Percentiles rank a stretch among this genome's conserved stretches.
These are phyloP conservation scores for Psilocybe tampanensis DNA, from an alignment of 768 basidiomycete species.

Conservation along the genomic window DNA sequence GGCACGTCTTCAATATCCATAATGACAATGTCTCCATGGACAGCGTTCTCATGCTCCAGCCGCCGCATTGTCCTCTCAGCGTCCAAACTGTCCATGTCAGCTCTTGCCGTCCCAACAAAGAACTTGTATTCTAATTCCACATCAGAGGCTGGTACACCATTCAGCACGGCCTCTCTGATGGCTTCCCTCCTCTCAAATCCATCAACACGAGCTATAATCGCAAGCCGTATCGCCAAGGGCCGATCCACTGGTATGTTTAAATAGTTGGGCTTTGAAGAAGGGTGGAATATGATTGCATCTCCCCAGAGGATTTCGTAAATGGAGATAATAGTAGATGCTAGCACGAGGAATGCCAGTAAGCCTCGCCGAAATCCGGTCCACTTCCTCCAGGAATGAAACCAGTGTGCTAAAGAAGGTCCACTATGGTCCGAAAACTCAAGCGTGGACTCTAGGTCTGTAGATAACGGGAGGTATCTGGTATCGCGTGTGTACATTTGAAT, in stretches of 20 bases:
- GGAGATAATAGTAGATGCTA: no score
- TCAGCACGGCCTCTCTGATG: neutral
- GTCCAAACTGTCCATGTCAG: neutral
- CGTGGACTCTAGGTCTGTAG: no score
- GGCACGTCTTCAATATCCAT: neutral
- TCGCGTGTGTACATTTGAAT: no score
- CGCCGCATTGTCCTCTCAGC: neutral
- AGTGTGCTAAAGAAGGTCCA: no score
- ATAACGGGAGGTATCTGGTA: no score
- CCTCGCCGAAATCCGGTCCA: no score
- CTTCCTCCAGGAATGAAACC: no score
- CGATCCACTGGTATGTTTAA: neutral
- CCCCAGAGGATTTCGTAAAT: neutral
- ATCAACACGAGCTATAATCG: slow-evolving; percentile 1
- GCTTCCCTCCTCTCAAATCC: neutral
- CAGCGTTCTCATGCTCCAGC: neutral
- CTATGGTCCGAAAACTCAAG: no score
- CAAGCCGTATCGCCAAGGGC: slow-evolving; percentile 2
- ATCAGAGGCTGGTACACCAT: neutral
- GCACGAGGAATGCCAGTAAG: no score
- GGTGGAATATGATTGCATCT: neutral
- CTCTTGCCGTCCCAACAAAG: neutral
- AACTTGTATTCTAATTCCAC: slow-evolving; percentile 6
- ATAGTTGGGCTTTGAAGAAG: neutral
- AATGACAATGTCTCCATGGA: neutral